Conservation (phyloP, 106 monocot genomes). For the Agapanthus africanus region DNA sequence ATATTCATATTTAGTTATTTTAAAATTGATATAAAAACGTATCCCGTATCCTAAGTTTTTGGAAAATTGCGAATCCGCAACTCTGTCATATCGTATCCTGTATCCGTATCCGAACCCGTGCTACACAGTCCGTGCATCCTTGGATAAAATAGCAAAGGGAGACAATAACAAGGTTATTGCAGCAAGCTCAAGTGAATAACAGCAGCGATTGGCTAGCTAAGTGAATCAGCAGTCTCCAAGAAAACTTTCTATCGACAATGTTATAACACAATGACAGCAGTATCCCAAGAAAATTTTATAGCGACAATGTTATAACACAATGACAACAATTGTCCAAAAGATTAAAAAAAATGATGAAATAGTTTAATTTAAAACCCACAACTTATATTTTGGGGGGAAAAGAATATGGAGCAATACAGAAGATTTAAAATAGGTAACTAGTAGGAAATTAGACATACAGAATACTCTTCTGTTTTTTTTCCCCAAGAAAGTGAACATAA, state of each 20-base stretch:
- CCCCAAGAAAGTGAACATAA: not conserved
- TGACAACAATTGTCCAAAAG: not conserved
- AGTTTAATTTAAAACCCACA: not conserved
- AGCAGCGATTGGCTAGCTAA: not conserved
- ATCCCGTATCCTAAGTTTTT: too few species aligned
- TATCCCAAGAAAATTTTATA: not conserved
- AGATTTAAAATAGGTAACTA: not conserved
- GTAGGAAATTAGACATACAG: not conserved
- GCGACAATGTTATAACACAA: not conserved
- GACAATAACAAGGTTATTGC: not conserved
- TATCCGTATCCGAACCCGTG: too few species aligned
- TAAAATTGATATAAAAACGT: too few species aligned
- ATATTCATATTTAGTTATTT: too few species aligned
- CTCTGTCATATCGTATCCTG: too few species aligned
- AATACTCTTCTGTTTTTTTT: not conserved
- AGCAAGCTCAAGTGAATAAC: not conserved
- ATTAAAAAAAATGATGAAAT: not conserved
- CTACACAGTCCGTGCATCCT: too few species aligned
- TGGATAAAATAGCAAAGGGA: not conserved
- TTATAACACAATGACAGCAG: too few species aligned
- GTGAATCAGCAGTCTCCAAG: not conserved
- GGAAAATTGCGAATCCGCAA: too few species aligned
- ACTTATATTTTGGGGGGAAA: not conserved
- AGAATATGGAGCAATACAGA: not conserved
- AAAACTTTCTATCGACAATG: too few species aligned